These are phyloP conservation scores for Pseudopyrenochaeta lycopersici DNA, from an alignment of 2,329 filamentous ascomycete species.

Conservation along the genomic window DNA sequence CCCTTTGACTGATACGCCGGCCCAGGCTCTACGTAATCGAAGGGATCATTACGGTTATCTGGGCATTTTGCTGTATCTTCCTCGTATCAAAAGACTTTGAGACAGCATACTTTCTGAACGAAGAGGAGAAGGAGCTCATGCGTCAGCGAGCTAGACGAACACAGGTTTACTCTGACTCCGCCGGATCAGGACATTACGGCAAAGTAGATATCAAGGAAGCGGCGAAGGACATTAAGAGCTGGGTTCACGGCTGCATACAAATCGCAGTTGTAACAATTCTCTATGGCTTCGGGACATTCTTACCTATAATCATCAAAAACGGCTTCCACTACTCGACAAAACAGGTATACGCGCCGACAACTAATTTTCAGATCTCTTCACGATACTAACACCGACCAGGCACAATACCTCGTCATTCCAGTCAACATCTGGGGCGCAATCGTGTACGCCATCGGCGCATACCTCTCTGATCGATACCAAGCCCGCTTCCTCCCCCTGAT, in stretches of 20 bases:
- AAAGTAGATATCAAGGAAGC: slow-evolving; percentile 43
- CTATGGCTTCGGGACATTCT: slow-evolving; percentile 52
- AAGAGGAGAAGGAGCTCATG: slow-evolving; percentile 41
- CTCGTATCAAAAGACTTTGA: slow-evolving; percentile 43
- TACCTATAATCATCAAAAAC: slow-evolving; percentile 55
- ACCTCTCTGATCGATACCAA: slow-evolving; percentile 50
- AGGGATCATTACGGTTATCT: slow-evolving; percentile 40
- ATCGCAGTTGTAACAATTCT: slow-evolving; percentile 52
- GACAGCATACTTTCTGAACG: slow-evolving; percentile 45
- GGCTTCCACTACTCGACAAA: slow-evolving; percentile 52
- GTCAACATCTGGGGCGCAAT: slow-evolving; percentile 54
- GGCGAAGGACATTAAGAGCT: slow-evolving; percentile 43
- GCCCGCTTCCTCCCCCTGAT: slow-evolving; percentile 50
- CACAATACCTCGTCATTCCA: slow-evolving; percentile 52
- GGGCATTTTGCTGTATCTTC: slow-evolving; percentile 39
- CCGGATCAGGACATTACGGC: slow-evolving; percentile 37
- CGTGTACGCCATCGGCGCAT: slow-evolving; percentile 51
- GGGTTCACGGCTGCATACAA: slow-evolving; percentile 48
- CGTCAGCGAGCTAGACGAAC: slow-evolving; percentile 36
- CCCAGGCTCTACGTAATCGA: slow-evolving; percentile 43
- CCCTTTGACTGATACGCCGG: neutral
- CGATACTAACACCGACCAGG: slow-evolving; percentile 10
- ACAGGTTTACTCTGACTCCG: slow-evolving; percentile 42
- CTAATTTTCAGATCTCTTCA: neutral
- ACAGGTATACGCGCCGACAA: slow-evolving; percentile 41